phyloP scores from a whole-genome alignment of 1,284 basidiomycete genomes.

The Pseudomicrostroma phylloplanum region DNA sequence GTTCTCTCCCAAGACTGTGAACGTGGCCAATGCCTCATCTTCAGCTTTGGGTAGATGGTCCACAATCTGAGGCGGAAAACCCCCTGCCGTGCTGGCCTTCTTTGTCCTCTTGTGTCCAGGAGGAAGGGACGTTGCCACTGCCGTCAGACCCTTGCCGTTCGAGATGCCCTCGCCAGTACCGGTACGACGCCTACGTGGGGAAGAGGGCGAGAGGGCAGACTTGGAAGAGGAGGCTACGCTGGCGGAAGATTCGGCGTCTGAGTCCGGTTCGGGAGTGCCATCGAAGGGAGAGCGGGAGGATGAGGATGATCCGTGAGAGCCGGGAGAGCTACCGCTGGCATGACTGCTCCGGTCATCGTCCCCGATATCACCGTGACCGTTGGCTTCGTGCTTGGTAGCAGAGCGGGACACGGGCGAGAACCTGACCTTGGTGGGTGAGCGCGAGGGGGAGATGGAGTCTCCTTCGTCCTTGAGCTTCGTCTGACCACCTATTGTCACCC shows the following conservation, averaged over 20 bases:
- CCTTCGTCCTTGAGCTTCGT: too few species aligned
- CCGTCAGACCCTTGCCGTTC: neutral
- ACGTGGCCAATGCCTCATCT: slow-evolving; percentile 63
- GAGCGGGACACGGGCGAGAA: too few species aligned
- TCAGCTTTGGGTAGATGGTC: slow-evolving; percentile 33
- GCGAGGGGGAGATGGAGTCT: too few species aligned
- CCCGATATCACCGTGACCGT: too few species aligned
- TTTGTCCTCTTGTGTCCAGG: neutral
- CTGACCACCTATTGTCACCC: too few species aligned
- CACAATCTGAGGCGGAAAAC: slow-evolving; percentile 28
- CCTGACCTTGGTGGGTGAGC: too few species aligned
- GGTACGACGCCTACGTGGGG: neutral
- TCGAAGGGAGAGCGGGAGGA: neutral
- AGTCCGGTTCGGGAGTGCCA: neutral
- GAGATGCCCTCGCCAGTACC: neutral
- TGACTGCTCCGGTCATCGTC: too few species aligned
- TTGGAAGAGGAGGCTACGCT: neutral
- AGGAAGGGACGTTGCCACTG: neutral
- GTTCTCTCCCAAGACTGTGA: slow-evolving; percentile 68
- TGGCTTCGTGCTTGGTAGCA: too few species aligned
- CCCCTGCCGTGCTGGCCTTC: neutral
- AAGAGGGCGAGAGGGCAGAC: neutral
- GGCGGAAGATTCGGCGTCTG: neutral
- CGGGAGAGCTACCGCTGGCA: too few species aligned
- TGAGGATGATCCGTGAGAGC: too few species aligned